Evolutionary conservation across 2,329 filamentous ascomycete species (phyloP), one percentile per base, ranked within the genome.

Genomic region (Fusarium proliferatum): DNA sequence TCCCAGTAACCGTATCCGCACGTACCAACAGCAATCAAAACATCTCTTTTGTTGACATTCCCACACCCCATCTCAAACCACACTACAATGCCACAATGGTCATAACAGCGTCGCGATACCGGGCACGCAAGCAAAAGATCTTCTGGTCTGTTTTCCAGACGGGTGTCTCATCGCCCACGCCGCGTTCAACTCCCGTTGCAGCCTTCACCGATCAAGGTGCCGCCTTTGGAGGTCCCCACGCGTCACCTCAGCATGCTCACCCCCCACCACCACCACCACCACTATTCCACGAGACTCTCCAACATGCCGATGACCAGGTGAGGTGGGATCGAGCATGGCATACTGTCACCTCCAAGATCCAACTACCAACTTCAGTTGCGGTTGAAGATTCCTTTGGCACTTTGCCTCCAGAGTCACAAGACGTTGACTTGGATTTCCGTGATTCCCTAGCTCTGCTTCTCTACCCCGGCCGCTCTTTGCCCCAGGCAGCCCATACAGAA

Each of bases 321-420:
- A 85, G 84, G 71, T 91, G 87, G 85, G 89, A 91, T 77, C 83
- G 87, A 69, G 88, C 90, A 65, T 92, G 90, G 90, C 88, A 90
- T 77, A 81, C 84, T 34, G 89, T 91, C 68, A 91, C 89, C 21
- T 85, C 87, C 36, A 84, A 84, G 39, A 87, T 92, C 51, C 85
- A 86, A 52, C 83, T 92, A 28, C 88, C 89, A 13, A 80, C 85
- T n/a, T 88, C 87, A 15, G 87, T 88, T 48, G 82, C 88, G 5
- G 84, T 83, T 12, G 86, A 89, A 76, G 87, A 89, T 76, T 87
- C 86, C 30, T 88, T 88, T 76, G 88, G 87, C 36, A 80, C 84
- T 28, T 78, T 87, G 53, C 78, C 82, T 42, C 81, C 86, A 21
- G 84, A 84, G 73, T 82, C 84, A 19, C 85, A 84, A 75, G 82